A percentile compares a stretch with the other conserved stretches of the same genome.
phyloP scores from a whole-genome alignment of 2,329 filamentous ascomycete genomes.

The Ophioceras dolichostomum region DNA sequence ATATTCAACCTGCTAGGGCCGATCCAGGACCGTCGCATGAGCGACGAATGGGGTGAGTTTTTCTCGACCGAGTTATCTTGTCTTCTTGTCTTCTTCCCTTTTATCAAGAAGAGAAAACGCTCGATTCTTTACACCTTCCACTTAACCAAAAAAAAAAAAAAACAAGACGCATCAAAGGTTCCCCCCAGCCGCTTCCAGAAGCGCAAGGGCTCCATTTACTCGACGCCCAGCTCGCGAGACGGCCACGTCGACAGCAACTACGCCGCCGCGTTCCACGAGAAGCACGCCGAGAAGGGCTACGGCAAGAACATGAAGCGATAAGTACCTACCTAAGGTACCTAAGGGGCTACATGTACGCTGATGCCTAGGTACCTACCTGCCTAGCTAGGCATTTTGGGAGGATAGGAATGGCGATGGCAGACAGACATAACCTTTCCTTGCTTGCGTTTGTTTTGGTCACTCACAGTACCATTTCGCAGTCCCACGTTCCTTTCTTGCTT shows the following conservation, averaged over 20 bases:
- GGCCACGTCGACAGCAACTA: slow-evolving; percentile 50
- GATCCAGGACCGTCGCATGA: slow-evolving; percentile 21
- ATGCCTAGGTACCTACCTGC: background rate
- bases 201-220: slow-evolving; percentile 56
- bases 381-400: background rate
- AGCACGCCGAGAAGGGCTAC: slow-evolving; percentile 38
- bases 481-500: too few species aligned
- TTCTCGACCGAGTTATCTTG: background rate
- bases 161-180: slow-evolving; percentile 51
- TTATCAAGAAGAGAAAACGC: background rate
- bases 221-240: slow-evolving; percentile 52
- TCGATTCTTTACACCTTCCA: slow-evolving; percentile 3
- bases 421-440: too few species aligned
- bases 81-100: slow-evolving; percentile 4
- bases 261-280: slow-evolving; percentile 47
- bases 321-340: background rate
- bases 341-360: too few species aligned
- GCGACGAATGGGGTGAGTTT: slow-evolving; percentile 36
- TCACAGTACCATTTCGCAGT: too few species aligned
- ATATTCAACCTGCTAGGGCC: background rate
- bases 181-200: slow-evolving; percentile 58
- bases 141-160: background rate
- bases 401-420: too few species aligned
- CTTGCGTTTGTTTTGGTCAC: too few species aligned
- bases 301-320: slow-evolving; percentile 21